These are phyloP conservation scores for Lactifluus subvellereus DNA, from an alignment of 768 basidiomycete species.

Conservation along the genomic window DNA sequence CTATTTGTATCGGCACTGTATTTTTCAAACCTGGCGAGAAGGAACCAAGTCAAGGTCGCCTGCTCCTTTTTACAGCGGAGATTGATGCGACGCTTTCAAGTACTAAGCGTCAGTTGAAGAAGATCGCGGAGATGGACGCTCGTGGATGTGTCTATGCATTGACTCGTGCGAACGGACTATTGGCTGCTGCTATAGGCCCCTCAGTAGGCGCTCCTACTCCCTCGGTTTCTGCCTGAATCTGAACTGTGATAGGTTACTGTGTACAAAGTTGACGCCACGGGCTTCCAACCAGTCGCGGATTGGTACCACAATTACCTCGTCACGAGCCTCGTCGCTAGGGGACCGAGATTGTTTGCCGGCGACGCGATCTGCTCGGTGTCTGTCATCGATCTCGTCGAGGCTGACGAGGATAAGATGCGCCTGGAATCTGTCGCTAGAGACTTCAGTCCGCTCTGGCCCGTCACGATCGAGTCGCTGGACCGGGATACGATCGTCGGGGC, in stretches of 20 bases:
- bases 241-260: constrained; percentile 25
- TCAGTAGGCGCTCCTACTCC: constrained; percentile 43
- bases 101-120: constrained; percentile 25
- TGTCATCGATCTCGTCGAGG: constrained; percentile 45
- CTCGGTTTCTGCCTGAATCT: background rate
- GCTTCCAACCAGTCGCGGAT: constrained; percentile 41
- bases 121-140: constrained; percentile 42
- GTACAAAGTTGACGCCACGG: constrained; percentile 40
- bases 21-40: constrained; percentile 28
- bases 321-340: constrained; percentile 53
- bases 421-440: constrained; percentile 56
- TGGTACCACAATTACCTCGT: constrained; percentile 87
- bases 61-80: constrained; percentile 49
- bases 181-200: constrained; percentile 72
- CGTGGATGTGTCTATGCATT: constrained; percentile 69
- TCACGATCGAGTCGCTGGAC: constrained; percentile 54
- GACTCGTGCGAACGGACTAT: constrained; percentile 39
- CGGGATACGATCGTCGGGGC: constrained; percentile 58
- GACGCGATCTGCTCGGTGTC: constrained; percentile 81
- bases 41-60: constrained; percentile 45
- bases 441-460: constrained; percentile 70
- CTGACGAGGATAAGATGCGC: constrained; percentile 34
- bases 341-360: constrained; percentile 56
- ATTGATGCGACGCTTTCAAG: constrained; percentile 25
- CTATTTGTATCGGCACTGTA: constrained; percentile 39